These are phyloP conservation scores for Coemansia sp. DNA, from an alignment of 192 early-diverging fungal species.

Conservation along the genomic window DNA sequence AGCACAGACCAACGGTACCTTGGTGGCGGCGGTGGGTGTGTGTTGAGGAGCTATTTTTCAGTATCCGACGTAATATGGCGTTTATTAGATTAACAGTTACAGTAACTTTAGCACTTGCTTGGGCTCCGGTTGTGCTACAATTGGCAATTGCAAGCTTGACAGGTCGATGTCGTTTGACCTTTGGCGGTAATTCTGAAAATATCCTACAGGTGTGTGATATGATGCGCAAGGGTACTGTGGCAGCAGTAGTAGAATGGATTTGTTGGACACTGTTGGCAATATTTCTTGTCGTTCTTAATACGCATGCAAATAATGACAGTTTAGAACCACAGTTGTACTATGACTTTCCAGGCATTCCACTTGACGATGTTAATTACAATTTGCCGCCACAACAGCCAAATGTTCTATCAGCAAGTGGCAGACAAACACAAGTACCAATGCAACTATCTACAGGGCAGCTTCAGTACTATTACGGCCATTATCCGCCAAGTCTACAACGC, in stretches of 20 bases:
- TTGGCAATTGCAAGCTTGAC: slow-evolving; percentile 25
- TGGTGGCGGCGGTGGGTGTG: slow-evolving; percentile 44
- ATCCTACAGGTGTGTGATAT: background rate
- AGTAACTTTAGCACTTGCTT: slow-evolving; percentile 19
- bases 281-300: slow-evolving; percentile 34
- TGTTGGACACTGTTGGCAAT: slow-evolving; percentile 11
- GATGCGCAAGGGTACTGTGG: slow-evolving; percentile 9
- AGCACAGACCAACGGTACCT: background rate
- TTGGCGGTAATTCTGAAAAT: background rate
- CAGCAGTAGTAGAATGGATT: background rate
- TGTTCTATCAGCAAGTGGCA: background rate
- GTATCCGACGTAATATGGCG: slow-evolving; percentile 32
- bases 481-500: background rate
- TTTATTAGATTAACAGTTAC: slow-evolving; percentile 26
- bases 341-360: slow-evolving; percentile 10
- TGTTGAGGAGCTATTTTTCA: slow-evolving; percentile 35
- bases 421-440: background rate
- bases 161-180: slow-evolving; percentile 25
- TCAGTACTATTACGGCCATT: background rate
- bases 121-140: slow-evolving; percentile 34
- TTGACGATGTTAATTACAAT: slow-evolving; percentile 9
- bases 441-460: background rate
- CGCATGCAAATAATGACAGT: slow-evolving; percentile 8
- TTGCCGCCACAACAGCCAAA: background rate
- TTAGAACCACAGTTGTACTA: slow-evolving; percentile 8